Conservation (phyloP, 2,329 filamentous ascomycete species). For the Colletotrichum somersetense region DNA sequence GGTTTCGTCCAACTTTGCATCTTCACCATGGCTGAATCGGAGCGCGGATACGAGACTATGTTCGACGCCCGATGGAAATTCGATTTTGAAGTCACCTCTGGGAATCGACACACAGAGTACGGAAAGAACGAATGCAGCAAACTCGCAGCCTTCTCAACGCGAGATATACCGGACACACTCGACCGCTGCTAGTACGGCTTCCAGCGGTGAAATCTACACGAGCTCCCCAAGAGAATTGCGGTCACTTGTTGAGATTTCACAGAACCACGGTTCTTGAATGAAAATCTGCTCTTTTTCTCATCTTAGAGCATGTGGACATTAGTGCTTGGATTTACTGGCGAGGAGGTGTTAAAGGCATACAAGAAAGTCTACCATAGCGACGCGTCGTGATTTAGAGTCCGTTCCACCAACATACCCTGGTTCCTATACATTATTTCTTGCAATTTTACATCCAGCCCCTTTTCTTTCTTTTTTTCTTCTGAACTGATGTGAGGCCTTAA, state of each 20-base stretch:
- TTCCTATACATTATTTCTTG: too few relatives aligned
- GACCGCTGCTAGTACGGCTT: neutral
- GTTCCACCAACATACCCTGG: too few relatives aligned
- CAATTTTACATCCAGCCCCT: too few relatives aligned
- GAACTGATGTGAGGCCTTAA: too few relatives aligned
- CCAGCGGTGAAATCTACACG: conserved; percentile 1
- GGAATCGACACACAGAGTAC: neutral
- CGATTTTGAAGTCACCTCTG: neutral
- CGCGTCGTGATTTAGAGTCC: too few relatives aligned
- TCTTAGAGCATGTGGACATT: too few relatives aligned
- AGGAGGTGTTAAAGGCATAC: too few relatives aligned
- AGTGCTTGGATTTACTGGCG: too few relatives aligned
- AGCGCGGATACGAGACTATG: neutral
- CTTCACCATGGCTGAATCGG: neutral
- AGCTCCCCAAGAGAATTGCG: neutral
- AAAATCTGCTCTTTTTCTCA: too few relatives aligned
- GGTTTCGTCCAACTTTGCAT: neutral
- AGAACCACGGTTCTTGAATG: neutral
- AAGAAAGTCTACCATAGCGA: too few relatives aligned
- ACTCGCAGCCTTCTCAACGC: neutral
- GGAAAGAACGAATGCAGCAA: neutral
- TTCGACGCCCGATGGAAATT: neutral
- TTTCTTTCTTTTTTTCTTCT: too few relatives aligned
- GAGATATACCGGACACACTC: neutral
- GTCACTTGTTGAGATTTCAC: neutral